Percentiles rank a stretch among this genome's conserved stretches.
phyloP scores from a whole-genome alignment of 2,329 filamentous ascomycete genomes.

The Ophiognomonia clavigignenti-juglandacearum region DNA sequence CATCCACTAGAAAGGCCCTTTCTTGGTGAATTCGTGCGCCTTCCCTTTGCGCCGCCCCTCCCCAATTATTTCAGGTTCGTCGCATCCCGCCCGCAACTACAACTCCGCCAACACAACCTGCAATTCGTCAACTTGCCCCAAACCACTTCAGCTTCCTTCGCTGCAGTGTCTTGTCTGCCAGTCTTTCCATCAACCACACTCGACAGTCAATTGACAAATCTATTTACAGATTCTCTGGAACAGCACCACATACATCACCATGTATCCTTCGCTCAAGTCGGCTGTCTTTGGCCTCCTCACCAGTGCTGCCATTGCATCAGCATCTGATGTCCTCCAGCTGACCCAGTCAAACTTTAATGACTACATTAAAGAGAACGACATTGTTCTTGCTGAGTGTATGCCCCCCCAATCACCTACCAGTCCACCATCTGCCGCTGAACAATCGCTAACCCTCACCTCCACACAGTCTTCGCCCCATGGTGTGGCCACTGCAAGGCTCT shows the following conservation, averaged over 20 bases:
- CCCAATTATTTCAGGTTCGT: too few relatives aligned
- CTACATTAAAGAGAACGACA: constrained; percentile 79
- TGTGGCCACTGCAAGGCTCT: constrained; percentile 99
- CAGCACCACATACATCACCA: constrained; percentile 26
- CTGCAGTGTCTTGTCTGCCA: too few relatives aligned
- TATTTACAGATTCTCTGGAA: neutral
- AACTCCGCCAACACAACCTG: too few relatives aligned
- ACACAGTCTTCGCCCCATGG: constrained; percentile 86
- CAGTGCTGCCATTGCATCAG: constrained; percentile 52
- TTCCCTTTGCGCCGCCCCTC: too few relatives aligned
- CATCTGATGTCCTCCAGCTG: constrained; percentile 80
- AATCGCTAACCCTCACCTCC: neutral
- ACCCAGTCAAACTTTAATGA: constrained; percentile 82
- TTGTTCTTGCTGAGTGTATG: constrained; percentile 93
- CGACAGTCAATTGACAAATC: neutral
- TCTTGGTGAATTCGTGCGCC: too few relatives aligned
- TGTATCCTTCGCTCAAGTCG: constrained; percentile 41
- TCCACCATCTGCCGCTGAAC: neutral
- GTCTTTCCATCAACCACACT: neutral
- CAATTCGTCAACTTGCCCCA: too few relatives aligned
- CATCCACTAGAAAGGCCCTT: too few relatives aligned
- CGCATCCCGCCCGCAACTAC: too few relatives aligned
- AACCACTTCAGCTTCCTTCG: too few relatives aligned
- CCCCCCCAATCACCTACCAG: constrained; percentile 18
- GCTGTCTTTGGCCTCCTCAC: constrained; percentile 51